These are phyloP conservation scores for Suillus subaureus DNA, from an alignment of 768 basidiomycete genomes.

Conservation along the genomic window DNA sequence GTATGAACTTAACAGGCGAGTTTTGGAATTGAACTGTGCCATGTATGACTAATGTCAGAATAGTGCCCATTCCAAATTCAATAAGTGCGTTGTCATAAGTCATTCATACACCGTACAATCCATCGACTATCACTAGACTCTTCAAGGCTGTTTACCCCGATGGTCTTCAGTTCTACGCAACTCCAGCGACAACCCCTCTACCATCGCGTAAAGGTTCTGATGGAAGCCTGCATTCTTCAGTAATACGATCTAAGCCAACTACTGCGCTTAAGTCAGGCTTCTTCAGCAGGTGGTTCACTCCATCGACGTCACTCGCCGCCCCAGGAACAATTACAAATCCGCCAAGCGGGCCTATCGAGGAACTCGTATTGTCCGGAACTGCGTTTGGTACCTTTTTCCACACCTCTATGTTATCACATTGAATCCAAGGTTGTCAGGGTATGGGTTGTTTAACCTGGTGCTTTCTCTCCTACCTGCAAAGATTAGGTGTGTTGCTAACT, in stretches of 20 bases:
- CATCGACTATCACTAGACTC: slow-evolving; percentile 41
- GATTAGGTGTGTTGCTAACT: slow-evolving; percentile 50
- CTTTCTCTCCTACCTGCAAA: slow-evolving; percentile 76
- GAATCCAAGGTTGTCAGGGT: slow-evolving; percentile 33
- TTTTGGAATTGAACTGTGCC: neutral
- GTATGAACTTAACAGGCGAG: slow-evolving; percentile 58
- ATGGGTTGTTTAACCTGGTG: slow-evolving; percentile 78
- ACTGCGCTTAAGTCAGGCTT: slow-evolving; percentile 31
- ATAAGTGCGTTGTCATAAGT: slow-evolving; percentile 45
- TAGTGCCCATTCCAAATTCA: slow-evolving; percentile 75
- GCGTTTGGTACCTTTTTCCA: slow-evolving; percentile 63
- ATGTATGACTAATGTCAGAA: neutral
- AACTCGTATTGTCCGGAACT: slow-evolving; percentile 71
- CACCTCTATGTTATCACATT: neutral
- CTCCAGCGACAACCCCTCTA: slow-evolving; percentile 38
- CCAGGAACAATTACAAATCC: slow-evolving; percentile 27
- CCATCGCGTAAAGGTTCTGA: slow-evolving; percentile 40
- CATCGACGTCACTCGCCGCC: slow-evolving; percentile 15
- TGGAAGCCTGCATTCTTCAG: slow-evolving; percentile 18
- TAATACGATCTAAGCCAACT: slow-evolving; percentile 17
- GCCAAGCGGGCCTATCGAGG: slow-evolving; percentile 63
- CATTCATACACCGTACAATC: slow-evolving; percentile 11
- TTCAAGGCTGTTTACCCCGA: slow-evolving; percentile 69
- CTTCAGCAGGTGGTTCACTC: slow-evolving; percentile 39
- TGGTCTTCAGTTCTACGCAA: slow-evolving; percentile 50